These are phyloP conservation scores for Dothideomycetidae sp. DNA, from an alignment of 2,329 filamentous ascomycete genomes.

Conservation along the genomic window DNA sequence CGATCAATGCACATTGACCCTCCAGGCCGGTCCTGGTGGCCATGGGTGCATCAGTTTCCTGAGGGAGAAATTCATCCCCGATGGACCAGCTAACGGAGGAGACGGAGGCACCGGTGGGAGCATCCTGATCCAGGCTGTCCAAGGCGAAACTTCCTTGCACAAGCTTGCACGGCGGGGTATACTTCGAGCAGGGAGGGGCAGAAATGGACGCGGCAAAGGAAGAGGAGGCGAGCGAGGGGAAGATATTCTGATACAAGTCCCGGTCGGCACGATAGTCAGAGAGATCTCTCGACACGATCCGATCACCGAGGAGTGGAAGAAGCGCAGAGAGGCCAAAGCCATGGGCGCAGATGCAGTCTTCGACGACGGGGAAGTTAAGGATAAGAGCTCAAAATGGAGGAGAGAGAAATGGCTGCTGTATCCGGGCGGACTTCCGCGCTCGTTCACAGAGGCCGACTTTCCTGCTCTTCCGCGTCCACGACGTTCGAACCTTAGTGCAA, in stretches of 20 bases:
- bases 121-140: constrained; percentile 85
- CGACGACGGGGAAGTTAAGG: constrained; percentile 27
- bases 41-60: constrained; percentile 91
- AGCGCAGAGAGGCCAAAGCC: constrained; percentile 19
- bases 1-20: constrained; percentile 65
- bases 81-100: constrained; percentile 86
- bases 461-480: constrained; percentile 42
- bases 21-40: constrained; percentile 70
- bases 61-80: constrained; percentile 74
- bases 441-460: constrained; percentile 46
- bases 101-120: constrained; percentile 86
- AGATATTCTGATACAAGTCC: constrained; percentile 78
- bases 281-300: constrained; percentile 72
- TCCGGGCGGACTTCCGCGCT: constrained; percentile 62
- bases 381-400: constrained; percentile 27
- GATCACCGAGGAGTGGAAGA: constrained; percentile 48
- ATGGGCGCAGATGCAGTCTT: constrained; percentile 15
- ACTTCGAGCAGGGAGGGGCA: constrained; percentile 60
- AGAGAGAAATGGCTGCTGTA: constrained; percentile 76
- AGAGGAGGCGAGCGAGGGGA: constrained; percentile 67
- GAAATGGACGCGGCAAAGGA: constrained; percentile 60
- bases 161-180: constrained; percentile 70
- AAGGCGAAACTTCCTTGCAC: constrained; percentile 82
- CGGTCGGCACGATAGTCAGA: constrained; percentile 78
- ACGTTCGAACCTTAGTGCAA: constrained; percentile 43